Percentiles rank a stretch among this genome's conserved stretches.
These are phyloP conservation scores for Globisporangium nunn DNA, from an alignment of 352 stramenopile species.

Conservation along the genomic window DNA sequence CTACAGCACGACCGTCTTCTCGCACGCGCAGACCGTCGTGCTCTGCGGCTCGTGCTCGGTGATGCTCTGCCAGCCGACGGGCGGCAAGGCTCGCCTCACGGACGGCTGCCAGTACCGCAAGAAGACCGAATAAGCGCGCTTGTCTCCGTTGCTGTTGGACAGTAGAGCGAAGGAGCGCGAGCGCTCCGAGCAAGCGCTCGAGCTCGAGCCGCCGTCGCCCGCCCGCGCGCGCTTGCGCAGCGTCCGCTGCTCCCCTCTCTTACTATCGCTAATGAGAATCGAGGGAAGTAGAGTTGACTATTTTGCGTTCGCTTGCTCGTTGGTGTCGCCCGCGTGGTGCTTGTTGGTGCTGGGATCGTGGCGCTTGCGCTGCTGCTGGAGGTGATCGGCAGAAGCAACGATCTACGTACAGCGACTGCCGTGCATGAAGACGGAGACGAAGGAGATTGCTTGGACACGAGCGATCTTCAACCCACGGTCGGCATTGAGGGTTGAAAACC, in stretches of 20 bases:
- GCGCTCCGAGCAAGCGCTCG: constrained; percentile 1
- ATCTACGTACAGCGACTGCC: too few relatives aligned
- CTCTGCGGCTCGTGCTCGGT: constrained; percentile 96
- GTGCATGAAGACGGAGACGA: too few relatives aligned
- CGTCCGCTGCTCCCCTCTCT: constrained; percentile 7
- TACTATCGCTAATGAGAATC: constrained; percentile 32
- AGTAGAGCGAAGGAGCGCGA: constrained; percentile 28
- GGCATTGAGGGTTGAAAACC: too few relatives aligned
- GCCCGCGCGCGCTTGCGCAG: not conserved
- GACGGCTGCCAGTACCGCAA: constrained; percentile 99
- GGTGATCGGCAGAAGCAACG: too few relatives aligned
- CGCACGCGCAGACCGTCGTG: constrained; percentile 97
- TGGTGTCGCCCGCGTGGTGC: not conserved
- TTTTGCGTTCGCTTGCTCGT: constrained; percentile 25
- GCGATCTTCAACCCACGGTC: not conserved
- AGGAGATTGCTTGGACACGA: not conserved
- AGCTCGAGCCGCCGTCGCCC: not conserved
- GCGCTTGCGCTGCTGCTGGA: too few relatives aligned
- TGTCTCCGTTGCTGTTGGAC: constrained; percentile 15
- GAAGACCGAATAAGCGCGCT: constrained; percentile 95
- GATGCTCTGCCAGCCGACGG: constrained; percentile 98
- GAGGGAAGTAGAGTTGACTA: constrained; percentile 61
- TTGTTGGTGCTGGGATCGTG: too few relatives aligned
- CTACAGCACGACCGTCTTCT: constrained; percentile 96
- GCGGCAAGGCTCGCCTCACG: constrained; percentile 96